Conservation (phyloP, 2,329 filamentous ascomycete species). For the Aspergillus fumigatiaffinis region DNA sequence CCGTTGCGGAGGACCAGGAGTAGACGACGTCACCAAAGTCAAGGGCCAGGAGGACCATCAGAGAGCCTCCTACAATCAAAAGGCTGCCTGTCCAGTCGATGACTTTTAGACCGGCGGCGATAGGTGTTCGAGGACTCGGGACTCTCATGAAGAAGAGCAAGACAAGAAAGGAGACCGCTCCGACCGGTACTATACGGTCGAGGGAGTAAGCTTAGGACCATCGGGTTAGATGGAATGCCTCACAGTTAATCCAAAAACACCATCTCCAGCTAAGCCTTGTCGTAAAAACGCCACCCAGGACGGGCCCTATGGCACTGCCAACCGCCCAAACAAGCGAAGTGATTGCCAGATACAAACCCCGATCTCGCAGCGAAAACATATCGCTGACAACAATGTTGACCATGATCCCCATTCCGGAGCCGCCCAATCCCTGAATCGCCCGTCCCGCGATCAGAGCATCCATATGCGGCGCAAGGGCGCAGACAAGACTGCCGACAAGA, state of each 20-base stretch:
- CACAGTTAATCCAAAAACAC: constrained; percentile 22
- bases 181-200: not conserved
- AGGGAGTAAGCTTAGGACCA: not conserved
- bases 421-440: constrained; percentile 41
- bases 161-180: not conserved
- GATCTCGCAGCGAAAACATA: constrained; percentile 47
- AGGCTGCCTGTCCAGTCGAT: not conserved
- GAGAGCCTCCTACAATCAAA: not conserved
- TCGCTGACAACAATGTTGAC: constrained; percentile 50
- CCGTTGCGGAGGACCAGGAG: constrained; percentile 69
- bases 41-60: not conserved
- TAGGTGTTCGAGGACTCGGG: not conserved
- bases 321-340: constrained; percentile 39
- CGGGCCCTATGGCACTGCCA: constrained; percentile 37
- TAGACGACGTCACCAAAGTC: constrained; percentile 48
- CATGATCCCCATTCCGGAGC: constrained; percentile 42
- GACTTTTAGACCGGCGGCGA: not conserved
- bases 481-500: constrained; percentile 50
- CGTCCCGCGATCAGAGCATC: constrained; percentile 45
- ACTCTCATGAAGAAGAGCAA: not conserved
- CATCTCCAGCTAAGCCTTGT: constrained; percentile 23
- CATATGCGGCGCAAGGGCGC: constrained; percentile 45
- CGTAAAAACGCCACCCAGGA: constrained; percentile 16
- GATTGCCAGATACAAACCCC: constrained; percentile 42
- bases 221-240: not conserved